Base-by-base conservation (phyloP, 352 stramenopile genomes). In the Pythium dissotocum region DNA sequence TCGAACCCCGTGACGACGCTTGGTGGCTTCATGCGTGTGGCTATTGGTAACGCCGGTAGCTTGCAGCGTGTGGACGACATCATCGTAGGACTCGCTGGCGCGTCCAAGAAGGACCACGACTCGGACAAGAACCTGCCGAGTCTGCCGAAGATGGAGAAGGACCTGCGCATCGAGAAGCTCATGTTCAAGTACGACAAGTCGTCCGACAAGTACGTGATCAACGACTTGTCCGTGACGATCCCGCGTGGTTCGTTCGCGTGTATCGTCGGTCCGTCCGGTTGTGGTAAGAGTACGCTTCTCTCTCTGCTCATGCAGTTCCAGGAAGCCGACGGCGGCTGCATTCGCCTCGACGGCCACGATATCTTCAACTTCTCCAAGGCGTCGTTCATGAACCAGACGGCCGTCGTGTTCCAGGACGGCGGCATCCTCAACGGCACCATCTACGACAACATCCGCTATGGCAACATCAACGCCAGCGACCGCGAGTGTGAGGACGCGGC, bases 231-330 rank as follows among this genome's bases (percentile, higher is more conserved):
- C n/a, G 72, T 82, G 14, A 88, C 69, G 5, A 83, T 96, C 57
- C 87, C 87, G 35, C 83, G 87, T 58, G 88, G 88, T 13, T 83
- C 86, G 13, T 96, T 94, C 82, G 90, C 85, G 36, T 96, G 88
- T 42, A 86, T 96, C 54, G 87, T 95, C 4, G 88, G 88, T 4
- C 86, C 88, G 10, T 95, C 87, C 24, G 88, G 88, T 28, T 95
- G 87, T 69, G 88, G 87, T 70, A 96, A 96, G 77, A 94, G 87
- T 85, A 96, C 88, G 53, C 60, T 96, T 36, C 63, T 96, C 51
- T 82, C 85, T 46, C 93, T 84, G 65, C 70, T 96, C 68, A 94
- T 96, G 88, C 87, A 94, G 80, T 96, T 96, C 66, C 80, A 94
- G 69, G 83, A 94, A 38, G 82, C 87, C 5, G 87, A 93, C 61